phyloP scores from a whole-genome alignment of 2,329 filamentous ascomycete genomes.

The Penicillium sp. region DNA sequence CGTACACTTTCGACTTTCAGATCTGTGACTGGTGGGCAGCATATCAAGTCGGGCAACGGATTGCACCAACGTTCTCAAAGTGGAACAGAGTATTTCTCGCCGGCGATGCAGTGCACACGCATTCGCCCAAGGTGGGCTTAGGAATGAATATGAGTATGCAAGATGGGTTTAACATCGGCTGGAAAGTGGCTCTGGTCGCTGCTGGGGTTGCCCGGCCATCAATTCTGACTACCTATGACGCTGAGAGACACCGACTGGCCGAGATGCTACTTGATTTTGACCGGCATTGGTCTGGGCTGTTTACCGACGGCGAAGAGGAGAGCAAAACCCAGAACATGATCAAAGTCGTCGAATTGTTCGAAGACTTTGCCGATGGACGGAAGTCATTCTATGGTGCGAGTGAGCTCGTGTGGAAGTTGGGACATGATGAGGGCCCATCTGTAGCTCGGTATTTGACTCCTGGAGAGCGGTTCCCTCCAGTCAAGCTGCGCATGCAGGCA shows the following conservation, averaged over 20 bases:
- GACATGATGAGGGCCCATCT: neutral
- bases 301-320: constrained; percentile 8
- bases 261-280: constrained; percentile 68
- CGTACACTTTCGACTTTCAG: constrained; percentile 23
- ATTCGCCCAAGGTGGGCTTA: constrained; percentile 26
- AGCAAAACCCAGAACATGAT: constrained; percentile 20
- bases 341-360: constrained; percentile 15
- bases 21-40: constrained; percentile 26
- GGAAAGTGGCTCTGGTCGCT: constrained; percentile 56
- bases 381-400: constrained; percentile 20
- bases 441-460: constrained; percentile 12
- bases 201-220: constrained; percentile 41
- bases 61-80: constrained; percentile 19
- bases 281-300: constrained; percentile 37
- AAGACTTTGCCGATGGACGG: constrained; percentile 23
- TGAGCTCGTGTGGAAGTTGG: constrained; percentile 14
- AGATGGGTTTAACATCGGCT: constrained; percentile 57
- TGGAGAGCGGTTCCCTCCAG: constrained; percentile 16
- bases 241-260: constrained; percentile 61
- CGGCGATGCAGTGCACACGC: constrained; percentile 27
- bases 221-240: constrained; percentile 54
- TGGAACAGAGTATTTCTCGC: constrained; percentile 21
- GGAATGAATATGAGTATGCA: constrained; percentile 49
- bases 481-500: constrained; percentile 18
- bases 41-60: constrained; percentile 26